Evolutionary conservation across 164 flowering plant species (phyloP).

Genomic region (Buxus sempervirens): DNA sequence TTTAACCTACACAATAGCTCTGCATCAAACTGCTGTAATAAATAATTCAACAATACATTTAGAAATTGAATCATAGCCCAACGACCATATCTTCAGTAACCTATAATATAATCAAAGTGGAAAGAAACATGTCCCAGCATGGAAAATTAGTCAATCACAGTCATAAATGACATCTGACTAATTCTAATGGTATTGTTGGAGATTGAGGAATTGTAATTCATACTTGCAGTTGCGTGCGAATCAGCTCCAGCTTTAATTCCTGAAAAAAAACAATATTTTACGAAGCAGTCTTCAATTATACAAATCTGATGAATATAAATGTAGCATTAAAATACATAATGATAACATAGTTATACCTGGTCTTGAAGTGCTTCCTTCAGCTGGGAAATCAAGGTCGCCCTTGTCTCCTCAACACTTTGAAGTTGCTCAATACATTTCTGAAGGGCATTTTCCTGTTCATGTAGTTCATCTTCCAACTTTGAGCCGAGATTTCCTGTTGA

Average conservation of each 20-base stretch:
- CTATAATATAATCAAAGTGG: background rate
- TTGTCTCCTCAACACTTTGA: conserved; percentile 50
- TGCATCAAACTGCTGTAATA: background rate
- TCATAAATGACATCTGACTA: background rate
- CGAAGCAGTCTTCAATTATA: conserved; percentile 1
- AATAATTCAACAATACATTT: no score
- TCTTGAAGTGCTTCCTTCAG: conserved; percentile 81
- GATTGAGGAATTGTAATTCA: conserved; percentile 15
- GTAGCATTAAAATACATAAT: background rate
- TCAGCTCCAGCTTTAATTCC: conserved; percentile 64
- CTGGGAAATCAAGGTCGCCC: conserved; percentile 51
- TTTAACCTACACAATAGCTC: no score
- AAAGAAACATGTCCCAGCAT: background rate
- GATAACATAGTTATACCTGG: conserved; percentile 41
- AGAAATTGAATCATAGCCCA: background rate
- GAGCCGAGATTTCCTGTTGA: conserved; percentile 49
- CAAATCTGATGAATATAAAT: background rate
- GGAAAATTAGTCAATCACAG: background rate
- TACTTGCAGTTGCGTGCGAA: conserved; percentile 66
- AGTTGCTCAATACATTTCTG: conserved; percentile 54
- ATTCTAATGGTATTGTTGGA: background rate
- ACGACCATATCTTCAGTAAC: background rate
- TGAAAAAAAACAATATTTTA: conserved; percentile 31
- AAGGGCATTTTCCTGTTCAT: conserved; percentile 60
- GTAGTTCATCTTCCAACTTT: conserved; percentile 44